These are phyloP conservation scores for Colletotrichum sublineola DNA, from an alignment of 2,329 filamentous ascomycete species.

Conservation along the genomic window DNA sequence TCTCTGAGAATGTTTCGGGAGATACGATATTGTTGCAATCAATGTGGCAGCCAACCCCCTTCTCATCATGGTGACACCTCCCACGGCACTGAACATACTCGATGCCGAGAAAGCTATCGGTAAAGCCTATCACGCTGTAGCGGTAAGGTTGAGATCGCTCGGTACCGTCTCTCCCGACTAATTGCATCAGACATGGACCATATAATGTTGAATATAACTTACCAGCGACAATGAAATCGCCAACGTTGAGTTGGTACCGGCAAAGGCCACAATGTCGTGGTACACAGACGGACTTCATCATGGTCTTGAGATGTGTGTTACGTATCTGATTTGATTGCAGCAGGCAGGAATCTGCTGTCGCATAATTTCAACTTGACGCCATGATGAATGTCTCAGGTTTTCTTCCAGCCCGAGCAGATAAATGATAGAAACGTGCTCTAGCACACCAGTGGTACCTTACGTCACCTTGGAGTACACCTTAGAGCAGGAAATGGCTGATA, in stretches of 20 bases:
- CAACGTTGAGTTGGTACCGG: slow-evolving; percentile 9
- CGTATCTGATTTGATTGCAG: neutral
- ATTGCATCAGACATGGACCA: neutral
- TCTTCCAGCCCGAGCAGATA: neutral
- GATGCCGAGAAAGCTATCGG: neutral
- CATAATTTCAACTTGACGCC: neutral
- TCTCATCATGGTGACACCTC: slow-evolving; percentile 18
- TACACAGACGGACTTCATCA: slow-evolving; percentile 18
- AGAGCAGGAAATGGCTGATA: too few species aligned
- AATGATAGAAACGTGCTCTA: neutral
- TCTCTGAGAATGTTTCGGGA: neutral
- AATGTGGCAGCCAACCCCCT: slow-evolving; percentile 20
- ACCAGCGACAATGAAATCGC: slow-evolving; percentile 19
- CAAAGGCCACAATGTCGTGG: slow-evolving; percentile 17
- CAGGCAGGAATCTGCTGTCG: neutral
- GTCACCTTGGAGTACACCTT: too few species aligned
- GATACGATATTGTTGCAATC: slow-evolving; percentile 1
- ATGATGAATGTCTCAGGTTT: neutral
- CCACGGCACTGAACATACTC: slow-evolving; percentile 21
- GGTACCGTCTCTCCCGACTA: slow-evolving; percentile 3
- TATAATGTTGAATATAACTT: neutral
- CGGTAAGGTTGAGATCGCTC: slow-evolving; percentile 11
- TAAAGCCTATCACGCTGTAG: slow-evolving; percentile 16
- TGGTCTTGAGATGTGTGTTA: slow-evolving; percentile 1
- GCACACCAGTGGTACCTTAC: neutral